phyloP scores from a whole-genome alignment of 768 basidiomycete species.

The Pisolithus marmoratus region DNA sequence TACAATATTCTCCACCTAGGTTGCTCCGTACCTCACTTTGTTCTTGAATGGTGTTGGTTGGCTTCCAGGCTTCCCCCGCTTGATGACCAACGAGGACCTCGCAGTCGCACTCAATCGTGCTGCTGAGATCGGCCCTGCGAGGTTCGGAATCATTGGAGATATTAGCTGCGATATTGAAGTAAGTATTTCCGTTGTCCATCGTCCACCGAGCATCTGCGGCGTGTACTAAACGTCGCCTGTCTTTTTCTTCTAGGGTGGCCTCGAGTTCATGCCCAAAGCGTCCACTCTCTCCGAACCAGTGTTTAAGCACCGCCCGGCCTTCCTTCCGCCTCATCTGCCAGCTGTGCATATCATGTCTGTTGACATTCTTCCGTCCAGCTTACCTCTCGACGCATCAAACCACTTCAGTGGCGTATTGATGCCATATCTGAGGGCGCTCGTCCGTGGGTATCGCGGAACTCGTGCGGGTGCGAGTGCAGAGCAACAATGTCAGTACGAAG shows the following conservation, averaged over 20 bases:
- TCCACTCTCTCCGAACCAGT: conserved; percentile 78
- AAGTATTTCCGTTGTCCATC: conserved; percentile 8
- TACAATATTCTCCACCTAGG: conserved; percentile 32
- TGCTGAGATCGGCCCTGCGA: conserved; percentile 42
- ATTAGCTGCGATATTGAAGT: conserved; percentile 87
- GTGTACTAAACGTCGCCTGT: too few species aligned
- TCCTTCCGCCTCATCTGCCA: conserved; percentile 41
- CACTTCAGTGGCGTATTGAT: conserved; percentile 65
- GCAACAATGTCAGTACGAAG: conserved; percentile 17
- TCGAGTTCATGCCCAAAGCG: conserved; percentile 73
- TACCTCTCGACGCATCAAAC: conserved; percentile 75
- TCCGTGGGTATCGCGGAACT: conserved; percentile 35
- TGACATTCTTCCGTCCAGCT: conserved; percentile 83
- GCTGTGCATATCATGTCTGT: conserved; percentile 80
- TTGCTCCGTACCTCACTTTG: conserved; percentile 81
- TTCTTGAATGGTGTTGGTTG: conserved; percentile 87
- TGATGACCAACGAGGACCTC: conserved; percentile 69
- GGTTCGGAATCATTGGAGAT: conserved; percentile 75
- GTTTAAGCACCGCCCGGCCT: conserved; percentile 44
- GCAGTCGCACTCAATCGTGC: conserved; percentile 43
- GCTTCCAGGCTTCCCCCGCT: conserved; percentile 69
- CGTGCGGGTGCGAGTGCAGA: conserved; percentile 11
- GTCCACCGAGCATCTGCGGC: too few species aligned
- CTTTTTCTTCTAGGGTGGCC: conserved; percentile 52
- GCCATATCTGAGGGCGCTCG: conserved; percentile 61